Base-by-base conservation (phyloP, 2,329 filamentous ascomycete genomes). In the Colletotrichum tamarilloi region DNA sequence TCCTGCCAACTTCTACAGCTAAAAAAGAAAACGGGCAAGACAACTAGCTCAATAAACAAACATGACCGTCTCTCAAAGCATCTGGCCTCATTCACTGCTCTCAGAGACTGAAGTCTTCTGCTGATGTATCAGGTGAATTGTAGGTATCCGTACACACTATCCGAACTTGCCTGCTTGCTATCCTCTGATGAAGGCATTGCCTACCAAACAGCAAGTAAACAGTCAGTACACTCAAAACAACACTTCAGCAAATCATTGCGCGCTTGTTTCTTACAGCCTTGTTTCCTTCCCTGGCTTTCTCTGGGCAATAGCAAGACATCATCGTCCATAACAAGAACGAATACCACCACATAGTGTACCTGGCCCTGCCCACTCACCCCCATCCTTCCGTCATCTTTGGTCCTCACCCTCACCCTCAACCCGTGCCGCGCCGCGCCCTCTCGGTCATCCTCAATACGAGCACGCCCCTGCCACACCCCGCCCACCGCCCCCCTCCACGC, bases 401-500 rank as follows among this genome's bases (percentile, higher is more conserved):
- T 26, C 59, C 66, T 72, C 68, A 55, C 58, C 38, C 52, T 68
- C 64, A 68, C 65, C 64, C 68, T 53, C 52, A 65, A 56, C 11
- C 56, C 55, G 64, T 60, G 49, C 46, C 53, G 62, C 67, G 42
- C 68, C 42, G 49, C 62, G 52, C 62, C 52, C 32, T 65, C 30
- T 55, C 59, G 58, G 53, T 65, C 70, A 69, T 70, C 70, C 58
- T 69, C 62, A 59, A 71, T 73, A 73, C 71, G 67, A 71, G 67
- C 71, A 73, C 71, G 60, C 71, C 71, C 71, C 71, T 71, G 71
- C 67, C 57, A 63, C 67, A 72, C 68, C 72, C 68, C 72, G 63
- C 63, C 72, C 72, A 67, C 71, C 62, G 30, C 71, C 62, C 71
- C 53, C 62, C 72, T 68, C 53, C 72, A 72, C 72, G 57, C 68